Evolutionary conservation across 2,329 filamentous ascomycete genomes (phyloP).

Genomic region (Botryosphaeria dothidea): DNA sequence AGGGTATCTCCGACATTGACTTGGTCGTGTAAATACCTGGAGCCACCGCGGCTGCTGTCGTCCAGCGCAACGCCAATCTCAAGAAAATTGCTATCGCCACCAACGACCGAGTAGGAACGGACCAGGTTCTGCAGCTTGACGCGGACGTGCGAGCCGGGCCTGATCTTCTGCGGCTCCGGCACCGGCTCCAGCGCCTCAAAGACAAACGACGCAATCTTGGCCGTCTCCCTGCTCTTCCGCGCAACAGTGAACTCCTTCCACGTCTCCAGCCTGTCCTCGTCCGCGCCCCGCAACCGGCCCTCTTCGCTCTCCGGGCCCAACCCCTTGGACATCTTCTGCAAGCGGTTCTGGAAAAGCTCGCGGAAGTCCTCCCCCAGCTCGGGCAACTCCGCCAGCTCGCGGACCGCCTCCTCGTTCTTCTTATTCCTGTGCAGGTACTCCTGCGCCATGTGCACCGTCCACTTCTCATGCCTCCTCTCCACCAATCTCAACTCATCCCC

Average conservation of each 20-base stretch:
- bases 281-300: conserved; percentile 30
- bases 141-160: conserved; percentile 57
- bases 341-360: conserved; percentile 54
- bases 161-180: conserved; percentile 36
- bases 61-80: conserved; percentile 62
- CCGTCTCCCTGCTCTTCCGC: conserved; percentile 54
- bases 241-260: conserved; percentile 47
- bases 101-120: conserved; percentile 62
- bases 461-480: conserved; percentile 57
- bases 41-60: conserved; percentile 59
- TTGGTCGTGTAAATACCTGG: conserved; percentile 56
- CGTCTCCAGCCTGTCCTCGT: conserved; percentile 30
- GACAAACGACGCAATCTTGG: conserved; percentile 53
- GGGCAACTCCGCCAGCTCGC: conserved; percentile 39
- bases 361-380: conserved; percentile 53
- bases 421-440: conserved; percentile 61
- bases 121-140: conserved; percentile 57
- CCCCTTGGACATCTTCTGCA: conserved; percentile 40
- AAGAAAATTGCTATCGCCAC: conserved; percentile 52
- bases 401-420: conserved; percentile 51
- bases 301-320: conserved; percentile 29
- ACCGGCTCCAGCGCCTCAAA: conserved; percentile 49
- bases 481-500: conserved; percentile 61
- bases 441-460: conserved; percentile 65
- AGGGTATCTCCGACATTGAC: conserved; percentile 52